These are phyloP conservation scores for Xylariomycetidae sp. DNA, from an alignment of 2,329 filamentous ascomycete species.

Conservation along the genomic window DNA sequence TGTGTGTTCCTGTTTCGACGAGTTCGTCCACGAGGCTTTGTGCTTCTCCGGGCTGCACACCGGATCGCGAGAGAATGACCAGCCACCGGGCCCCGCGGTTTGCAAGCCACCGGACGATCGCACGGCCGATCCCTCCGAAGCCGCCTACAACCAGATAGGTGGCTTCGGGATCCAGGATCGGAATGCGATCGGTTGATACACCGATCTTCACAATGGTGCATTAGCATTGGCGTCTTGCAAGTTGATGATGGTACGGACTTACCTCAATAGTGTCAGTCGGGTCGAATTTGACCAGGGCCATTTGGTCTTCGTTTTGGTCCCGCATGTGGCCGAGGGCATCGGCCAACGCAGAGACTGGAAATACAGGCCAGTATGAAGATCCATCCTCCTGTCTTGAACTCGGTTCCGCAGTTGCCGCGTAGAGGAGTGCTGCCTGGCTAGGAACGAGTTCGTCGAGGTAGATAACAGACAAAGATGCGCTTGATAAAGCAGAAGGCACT, in stretches of 20 bases:
- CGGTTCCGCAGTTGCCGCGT: neutral
- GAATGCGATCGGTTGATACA: neutral
- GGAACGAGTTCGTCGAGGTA: no score
- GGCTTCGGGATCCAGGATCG: neutral
- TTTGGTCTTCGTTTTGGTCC: no score
- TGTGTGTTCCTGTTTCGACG: neutral
- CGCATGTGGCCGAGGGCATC: no score
- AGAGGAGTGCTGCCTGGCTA: neutral
- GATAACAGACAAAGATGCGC: no score
- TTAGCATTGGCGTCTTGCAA: neutral
- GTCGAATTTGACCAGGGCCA: no score
- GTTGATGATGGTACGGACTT: neutral
- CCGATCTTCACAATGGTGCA: neutral
- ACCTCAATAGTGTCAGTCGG: neutral
- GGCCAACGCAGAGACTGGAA: neutral
- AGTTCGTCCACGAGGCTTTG: neutral
- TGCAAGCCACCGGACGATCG: neutral
- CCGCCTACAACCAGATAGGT: conserved; percentile 3
- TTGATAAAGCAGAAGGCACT: no score
- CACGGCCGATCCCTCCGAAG: conserved; percentile 1
- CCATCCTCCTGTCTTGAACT: neutral
- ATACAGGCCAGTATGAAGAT: neutral
- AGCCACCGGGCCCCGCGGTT: neutral
- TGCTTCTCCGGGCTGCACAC: neutral
- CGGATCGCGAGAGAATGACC: conserved; percentile 2